A percentile compares a stretch with the other conserved stretches of the same genome.
Evolutionary conservation across 1,284 basidiomycete genomes (phyloP).

Genomic region (Porodaedalea pini): DNA sequence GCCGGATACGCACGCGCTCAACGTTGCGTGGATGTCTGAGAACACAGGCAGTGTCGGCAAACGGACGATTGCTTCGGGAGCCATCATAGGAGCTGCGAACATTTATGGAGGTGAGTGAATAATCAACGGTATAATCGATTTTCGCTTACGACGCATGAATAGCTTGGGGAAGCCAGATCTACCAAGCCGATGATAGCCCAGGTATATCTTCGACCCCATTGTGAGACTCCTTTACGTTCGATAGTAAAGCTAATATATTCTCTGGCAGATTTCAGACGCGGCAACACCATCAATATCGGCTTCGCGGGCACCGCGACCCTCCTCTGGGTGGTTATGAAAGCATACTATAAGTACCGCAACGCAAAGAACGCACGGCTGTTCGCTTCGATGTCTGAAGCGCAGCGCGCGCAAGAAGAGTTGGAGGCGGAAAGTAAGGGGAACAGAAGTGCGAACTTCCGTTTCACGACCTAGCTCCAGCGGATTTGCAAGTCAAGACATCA

Average conservation of each 20-base stretch:
- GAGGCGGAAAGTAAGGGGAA: constrained; percentile 33
- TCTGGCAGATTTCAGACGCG: constrained; percentile 33
- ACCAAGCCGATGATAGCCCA: constrained; percentile 36
- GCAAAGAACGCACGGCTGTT: constrained; percentile 25
- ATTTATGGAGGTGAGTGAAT: constrained; percentile 26
- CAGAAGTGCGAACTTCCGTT: constrained; percentile 33
- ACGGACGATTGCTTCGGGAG: constrained; percentile 35
- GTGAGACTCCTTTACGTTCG: too few relatives aligned
- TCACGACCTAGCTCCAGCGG: constrained; percentile 28
- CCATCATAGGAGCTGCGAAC: constrained; percentile 36
- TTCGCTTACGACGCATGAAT: background rate
- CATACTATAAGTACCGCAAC: constrained; percentile 31
- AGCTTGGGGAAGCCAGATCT: constrained; percentile 30
- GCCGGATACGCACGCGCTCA: constrained; percentile 38
- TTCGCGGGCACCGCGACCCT: constrained; percentile 33
- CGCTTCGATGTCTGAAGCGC: constrained; percentile 25
- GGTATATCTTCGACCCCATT: constrained; percentile 23
- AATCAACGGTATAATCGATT: too few relatives aligned
- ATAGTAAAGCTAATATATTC: background rate
- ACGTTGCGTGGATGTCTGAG: constrained; percentile 41
- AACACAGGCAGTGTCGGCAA: constrained; percentile 38
- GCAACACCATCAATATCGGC: constrained; percentile 38
- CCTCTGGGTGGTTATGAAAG: constrained; percentile 36
- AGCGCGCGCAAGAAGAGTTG: constrained; percentile 29
- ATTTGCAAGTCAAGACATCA: too few relatives aligned